Base-by-base conservation (phyloP, 176 grass and related monocot genomes). In the Oryza coarctata region DNA sequence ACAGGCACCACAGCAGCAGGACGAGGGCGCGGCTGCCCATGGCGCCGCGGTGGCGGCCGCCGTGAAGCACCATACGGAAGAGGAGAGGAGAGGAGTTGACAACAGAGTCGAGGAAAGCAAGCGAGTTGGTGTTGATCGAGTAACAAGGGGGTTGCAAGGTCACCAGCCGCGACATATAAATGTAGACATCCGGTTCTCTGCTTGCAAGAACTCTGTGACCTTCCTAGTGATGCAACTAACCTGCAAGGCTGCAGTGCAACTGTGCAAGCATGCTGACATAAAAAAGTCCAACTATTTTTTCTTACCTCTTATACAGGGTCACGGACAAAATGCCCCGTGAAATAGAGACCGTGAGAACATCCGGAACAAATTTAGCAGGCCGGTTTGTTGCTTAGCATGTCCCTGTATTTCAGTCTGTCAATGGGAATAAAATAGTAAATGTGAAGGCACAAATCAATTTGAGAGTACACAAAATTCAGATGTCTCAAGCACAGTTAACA, bases 1-100 rank as follows among this genome's bases (percentile, higher is more conserved):
- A 35, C 62, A 78, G 23, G 63, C 52, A 65, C 61, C 45, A 75
- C 33, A 89, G 65, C 55, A 79, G 68, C 25, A 87, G 79, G 68
- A 83, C 78, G 66, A 58, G 18, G 49, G 55, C 17, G 71, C 34
- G 63, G 79, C 66, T 47, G 83, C 50, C 6, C 27, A 62, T 60
- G 74, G 73, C 68, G 52, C 52, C 11, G 32, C 75, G 38, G 34
- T 61, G 65, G 22, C 40, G 47, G 47, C 74, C 65, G 74, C 58
- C 12, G 28, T 47, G 68, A 33, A 63, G 25, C 23, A 27, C 67
- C 88, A 88, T 86, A 60, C 15, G 33, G 26, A 52, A 35, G 4
- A 14, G 5, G 14, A 35, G 4, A 14, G 5, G 14, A 7, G 32
- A 12, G 61, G 36, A 23, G 73, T 7, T 7, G 40, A 28, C 2